Evolutionary conservation across 306 rosid genomes (phyloP).

Genomic region (Clitoria ternatea): DNA sequence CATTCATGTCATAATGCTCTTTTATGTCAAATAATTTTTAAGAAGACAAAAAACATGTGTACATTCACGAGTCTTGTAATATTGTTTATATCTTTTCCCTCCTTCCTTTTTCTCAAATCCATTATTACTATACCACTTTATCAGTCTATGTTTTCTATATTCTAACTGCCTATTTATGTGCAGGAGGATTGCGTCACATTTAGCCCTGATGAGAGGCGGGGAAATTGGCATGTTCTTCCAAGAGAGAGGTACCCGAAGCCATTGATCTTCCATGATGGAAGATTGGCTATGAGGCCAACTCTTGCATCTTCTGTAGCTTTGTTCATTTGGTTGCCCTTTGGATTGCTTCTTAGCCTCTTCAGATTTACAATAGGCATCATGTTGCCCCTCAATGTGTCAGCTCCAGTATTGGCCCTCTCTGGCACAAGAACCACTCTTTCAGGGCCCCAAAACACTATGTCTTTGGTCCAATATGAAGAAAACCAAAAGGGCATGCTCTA

Average conservation of each 20-base stretch:
- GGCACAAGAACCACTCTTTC: conserved; percentile 40
- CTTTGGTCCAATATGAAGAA: neutral
- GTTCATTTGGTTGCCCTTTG: conserved; percentile 66
- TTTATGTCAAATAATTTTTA: neutral
- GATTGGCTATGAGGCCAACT: conserved; percentile 63
- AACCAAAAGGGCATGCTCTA: conserved; percentile 41
- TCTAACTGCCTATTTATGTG: neutral
- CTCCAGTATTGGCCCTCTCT: conserved; percentile 52
- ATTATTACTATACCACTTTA: no score
- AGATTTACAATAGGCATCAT: conserved; percentile 30
- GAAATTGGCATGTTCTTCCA: conserved; percentile 45
- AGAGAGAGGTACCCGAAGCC: conserved; percentile 51
- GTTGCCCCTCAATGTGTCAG: conserved; percentile 36
- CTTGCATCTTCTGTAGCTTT: conserved; percentile 36
- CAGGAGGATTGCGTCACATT: conserved; percentile 41
- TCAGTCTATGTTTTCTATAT: no score
- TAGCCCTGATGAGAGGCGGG: conserved; percentile 47
- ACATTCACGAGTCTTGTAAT: neutral
- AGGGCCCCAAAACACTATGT: neutral
- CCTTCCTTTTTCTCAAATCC: no score
- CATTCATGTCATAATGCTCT: neutral
- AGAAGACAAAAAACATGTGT: neutral
- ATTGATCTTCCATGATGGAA: conserved; percentile 74
- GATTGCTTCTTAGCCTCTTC: conserved; percentile 33
- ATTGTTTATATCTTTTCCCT: no score